phyloP scores from a whole-genome alignment of 768 basidiomycete species.

The Boletellus emodensis region DNA sequence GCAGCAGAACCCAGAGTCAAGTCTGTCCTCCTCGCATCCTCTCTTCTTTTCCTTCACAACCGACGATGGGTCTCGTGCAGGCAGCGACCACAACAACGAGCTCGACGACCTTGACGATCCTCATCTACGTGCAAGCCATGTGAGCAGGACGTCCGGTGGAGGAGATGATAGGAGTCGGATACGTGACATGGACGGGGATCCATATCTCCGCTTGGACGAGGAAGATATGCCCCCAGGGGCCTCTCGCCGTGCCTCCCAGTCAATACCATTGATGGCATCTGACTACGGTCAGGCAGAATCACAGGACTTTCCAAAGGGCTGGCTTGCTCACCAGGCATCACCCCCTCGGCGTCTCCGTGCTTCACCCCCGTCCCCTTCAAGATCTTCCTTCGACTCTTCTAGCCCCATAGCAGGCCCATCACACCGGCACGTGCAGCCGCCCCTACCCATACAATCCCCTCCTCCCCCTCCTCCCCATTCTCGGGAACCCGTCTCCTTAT shows the following conservation, averaged over 20 bases:
- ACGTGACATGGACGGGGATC: constrained; percentile 55
- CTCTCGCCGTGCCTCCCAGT: constrained; percentile 35
- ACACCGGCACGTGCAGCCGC: constrained; percentile 16
- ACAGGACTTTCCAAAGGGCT: constrained; percentile 47
- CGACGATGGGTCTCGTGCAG: constrained; percentile 57
- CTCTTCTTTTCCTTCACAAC: constrained; percentile 88
- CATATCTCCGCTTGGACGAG: constrained; percentile 72
- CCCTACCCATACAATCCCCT: constrained; percentile 37
- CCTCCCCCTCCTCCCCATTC: constrained; percentile 41
- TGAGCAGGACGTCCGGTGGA: constrained; percentile 32
- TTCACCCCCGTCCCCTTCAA: constrained; percentile 37
- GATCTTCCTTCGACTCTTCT: constrained; percentile 29
- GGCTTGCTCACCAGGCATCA: constrained; percentile 74
- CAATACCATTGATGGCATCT: constrained; percentile 35
- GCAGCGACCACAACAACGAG: constrained; percentile 44
- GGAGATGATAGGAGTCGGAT: constrained; percentile 26
- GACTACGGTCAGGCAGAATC: constrained; percentile 34
- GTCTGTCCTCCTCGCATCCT: constrained; percentile 64
- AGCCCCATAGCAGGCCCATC: constrained; percentile 36
- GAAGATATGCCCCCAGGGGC: constrained; percentile 48
- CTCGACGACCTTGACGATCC: constrained; percentile 77
- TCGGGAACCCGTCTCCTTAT: constrained; percentile 49
- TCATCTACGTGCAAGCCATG: constrained; percentile 46
- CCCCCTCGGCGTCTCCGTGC: constrained; percentile 47
- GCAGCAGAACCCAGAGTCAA: constrained; percentile 46